Evolutionary conservation across 805 yeast genomes (phyloP).

Genomic region (Candida ovalis): DNA sequence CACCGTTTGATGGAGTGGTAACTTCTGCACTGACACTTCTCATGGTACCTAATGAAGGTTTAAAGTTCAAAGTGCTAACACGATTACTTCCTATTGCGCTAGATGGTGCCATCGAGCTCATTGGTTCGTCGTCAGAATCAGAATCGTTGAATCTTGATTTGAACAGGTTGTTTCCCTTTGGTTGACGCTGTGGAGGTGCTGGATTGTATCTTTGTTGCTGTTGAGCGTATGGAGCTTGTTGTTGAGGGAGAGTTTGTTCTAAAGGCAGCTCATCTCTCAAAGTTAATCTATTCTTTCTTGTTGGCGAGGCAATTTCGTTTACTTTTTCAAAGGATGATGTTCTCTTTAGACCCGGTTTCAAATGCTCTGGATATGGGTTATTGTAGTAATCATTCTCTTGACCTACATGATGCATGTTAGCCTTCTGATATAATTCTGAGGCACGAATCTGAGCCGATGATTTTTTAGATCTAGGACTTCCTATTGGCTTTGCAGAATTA

Average conservation of each 20-base stretch:
- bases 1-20: slow-evolving; percentile 5
- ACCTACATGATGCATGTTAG: slow-evolving; percentile 31
- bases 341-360: slow-evolving; percentile 22
- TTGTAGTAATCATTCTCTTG: slow-evolving; percentile 14
- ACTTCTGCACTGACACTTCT: slow-evolving; percentile 26
- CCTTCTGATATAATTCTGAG: slow-evolving; percentile 51
- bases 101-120: neutral
- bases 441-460: slow-evolving; percentile 36
- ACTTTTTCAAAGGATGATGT: slow-evolving; percentile 58
- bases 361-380: slow-evolving; percentile 36
- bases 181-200: slow-evolving; percentile 4
- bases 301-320: slow-evolving; percentile 17
- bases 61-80: slow-evolving; percentile 9
- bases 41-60: slow-evolving; percentile 18
- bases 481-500: slow-evolving; percentile 1
- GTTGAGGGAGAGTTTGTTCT: slow-evolving; percentile 5
- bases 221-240: slow-evolving; percentile 8
- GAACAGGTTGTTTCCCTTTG: slow-evolving; percentile 24
- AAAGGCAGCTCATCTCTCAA: slow-evolving; percentile 20
- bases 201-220: slow-evolving; percentile 16
- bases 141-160: slow-evolving; percentile 61
- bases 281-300: slow-evolving; percentile 29
- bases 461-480: slow-evolving; percentile 8
- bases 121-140: slow-evolving; percentile 49
- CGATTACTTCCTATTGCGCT: neutral